Evolutionary conservation across 306 rosid species (phyloP).

Genomic region (Hippophae gyantsensis): DNA sequence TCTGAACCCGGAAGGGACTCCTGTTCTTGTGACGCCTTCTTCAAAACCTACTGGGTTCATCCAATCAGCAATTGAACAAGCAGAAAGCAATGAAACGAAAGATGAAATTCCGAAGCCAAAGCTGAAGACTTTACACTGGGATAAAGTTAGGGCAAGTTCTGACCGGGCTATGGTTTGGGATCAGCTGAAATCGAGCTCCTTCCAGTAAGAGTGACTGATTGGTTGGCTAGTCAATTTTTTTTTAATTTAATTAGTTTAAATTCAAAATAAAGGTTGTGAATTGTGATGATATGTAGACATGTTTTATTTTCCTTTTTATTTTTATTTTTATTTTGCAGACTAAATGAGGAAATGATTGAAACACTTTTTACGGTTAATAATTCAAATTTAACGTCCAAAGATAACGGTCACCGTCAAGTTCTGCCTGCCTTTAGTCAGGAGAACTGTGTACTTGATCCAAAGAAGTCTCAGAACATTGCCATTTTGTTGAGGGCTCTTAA

Average conservation of each 20-base stretch:
- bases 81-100: slow-evolving; percentile 8
- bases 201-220: slow-evolving; percentile 47
- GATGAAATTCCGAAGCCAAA: slow-evolving; percentile 52
- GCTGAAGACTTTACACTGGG: slow-evolving; percentile 89
- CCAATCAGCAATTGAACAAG: slow-evolving; percentile 9
- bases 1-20: slow-evolving; percentile 34
- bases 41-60: slow-evolving; percentile 29
- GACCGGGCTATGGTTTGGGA: slow-evolving; percentile 91
- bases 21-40: slow-evolving; percentile 45
- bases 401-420: slow-evolving; percentile 35
- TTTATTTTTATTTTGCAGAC: slow-evolving; percentile 35
- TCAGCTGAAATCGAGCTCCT: slow-evolving; percentile 73
- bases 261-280: neutral
- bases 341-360: slow-evolving; percentile 94
- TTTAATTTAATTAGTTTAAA: neutral
- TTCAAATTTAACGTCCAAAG: slow-evolving; percentile 35
- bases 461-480: slow-evolving; percentile 89
- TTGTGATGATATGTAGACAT: neutral
- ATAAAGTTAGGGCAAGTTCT: slow-evolving; percentile 73
- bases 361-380: slow-evolving; percentile 64
- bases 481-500: slow-evolving; percentile 78
- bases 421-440: slow-evolving; percentile 37
- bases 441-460: slow-evolving; percentile 81
- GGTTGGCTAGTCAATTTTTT: neutral
- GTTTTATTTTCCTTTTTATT: neutral